Conservation (phyloP, 2,329 filamentous ascomycete genomes). For the Neonectria ditissima region DNA sequence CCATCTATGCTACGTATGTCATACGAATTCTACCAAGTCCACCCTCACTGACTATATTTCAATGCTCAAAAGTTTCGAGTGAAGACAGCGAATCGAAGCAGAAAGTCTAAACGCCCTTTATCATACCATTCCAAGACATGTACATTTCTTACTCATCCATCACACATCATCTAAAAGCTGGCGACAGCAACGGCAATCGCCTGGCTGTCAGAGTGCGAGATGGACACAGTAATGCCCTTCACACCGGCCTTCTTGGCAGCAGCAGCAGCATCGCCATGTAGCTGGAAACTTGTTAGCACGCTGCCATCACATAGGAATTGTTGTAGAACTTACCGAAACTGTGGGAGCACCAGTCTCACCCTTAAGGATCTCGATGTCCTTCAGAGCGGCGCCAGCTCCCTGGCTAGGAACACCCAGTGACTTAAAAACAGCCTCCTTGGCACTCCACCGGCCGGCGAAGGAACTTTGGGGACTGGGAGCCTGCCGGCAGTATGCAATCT, state of each 20-base stretch:
- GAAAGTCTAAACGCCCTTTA: slow-evolving; percentile 43
- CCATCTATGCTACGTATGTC: slow-evolving; percentile 40
- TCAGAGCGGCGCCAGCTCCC: slow-evolving; percentile 89
- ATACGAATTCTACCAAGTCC: slow-evolving; percentile 35
- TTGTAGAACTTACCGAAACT: slow-evolving; percentile 77
- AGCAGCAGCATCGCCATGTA: slow-evolving; percentile 85
- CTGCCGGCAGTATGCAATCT: slow-evolving; percentile 88
- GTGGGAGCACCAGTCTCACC: slow-evolving; percentile 85
- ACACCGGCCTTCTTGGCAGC: slow-evolving; percentile 90
- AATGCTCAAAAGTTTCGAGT: slow-evolving; percentile 16
- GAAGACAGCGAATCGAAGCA: slow-evolving; percentile 42
- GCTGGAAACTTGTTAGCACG: slow-evolving; percentile 66
- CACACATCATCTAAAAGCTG: slow-evolving; percentile 68
- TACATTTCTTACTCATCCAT: slow-evolving; percentile 27
- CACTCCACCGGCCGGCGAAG: slow-evolving; percentile 95
- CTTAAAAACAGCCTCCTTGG: slow-evolving; percentile 99
- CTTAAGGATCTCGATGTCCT: slow-evolving; percentile 92
- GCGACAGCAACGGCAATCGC: slow-evolving; percentile 94
- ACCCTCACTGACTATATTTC: slow-evolving; percentile 21
- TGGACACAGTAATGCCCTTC: slow-evolving; percentile 90
- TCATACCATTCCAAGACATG: slow-evolving; percentile 36
- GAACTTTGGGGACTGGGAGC: slow-evolving; percentile 85
- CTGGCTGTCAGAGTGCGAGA: slow-evolving; percentile 94
- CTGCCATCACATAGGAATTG: neutral
- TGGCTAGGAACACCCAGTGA: slow-evolving; percentile 87